Percentiles rank a stretch among this genome's conserved stretches.
Evolutionary conservation across 129 eudicot genomes (phyloP).

Genomic region (Mikania micrantha): DNA sequence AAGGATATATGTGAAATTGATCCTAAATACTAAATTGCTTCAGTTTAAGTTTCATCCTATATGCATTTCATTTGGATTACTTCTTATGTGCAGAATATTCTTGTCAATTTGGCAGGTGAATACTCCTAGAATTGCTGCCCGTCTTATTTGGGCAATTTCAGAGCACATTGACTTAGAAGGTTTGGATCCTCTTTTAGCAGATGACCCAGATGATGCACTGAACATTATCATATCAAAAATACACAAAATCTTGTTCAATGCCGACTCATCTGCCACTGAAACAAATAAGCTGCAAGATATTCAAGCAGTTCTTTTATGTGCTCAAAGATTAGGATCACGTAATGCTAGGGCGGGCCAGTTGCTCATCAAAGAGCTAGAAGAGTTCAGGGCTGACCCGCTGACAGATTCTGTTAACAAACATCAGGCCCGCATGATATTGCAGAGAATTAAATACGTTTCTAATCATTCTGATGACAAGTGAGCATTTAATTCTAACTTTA

Average conservation of each 20-base stretch:
- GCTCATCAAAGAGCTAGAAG: slow-evolving; percentile 90
- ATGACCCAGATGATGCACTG: slow-evolving; percentile 92
- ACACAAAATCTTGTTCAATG: slow-evolving; percentile 80
- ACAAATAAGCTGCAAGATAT: slow-evolving; percentile 93
- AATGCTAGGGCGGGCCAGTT: slow-evolving; percentile 91
- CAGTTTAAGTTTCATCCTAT: not conserved
- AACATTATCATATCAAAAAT: slow-evolving; percentile 79
- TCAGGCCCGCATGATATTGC: slow-evolving; percentile 83
- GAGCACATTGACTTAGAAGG: slow-evolving; percentile 96
- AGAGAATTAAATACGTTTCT: slow-evolving; percentile 80
- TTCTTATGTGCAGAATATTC: not conserved
- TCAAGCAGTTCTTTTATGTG: slow-evolving; percentile 88
- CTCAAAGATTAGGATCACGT: slow-evolving; percentile 91
- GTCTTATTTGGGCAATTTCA: slow-evolving; percentile 91
- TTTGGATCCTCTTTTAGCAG: slow-evolving; percentile 92
- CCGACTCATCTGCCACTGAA: slow-evolving; percentile 64
- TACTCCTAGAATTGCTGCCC: slow-evolving; percentile 85
- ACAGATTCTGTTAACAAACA: slow-evolving; percentile 96
- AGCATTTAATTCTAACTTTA: slow-evolving; percentile 28
- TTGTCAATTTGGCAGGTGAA: slow-evolving; percentile 55
- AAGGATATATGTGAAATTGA: not conserved
- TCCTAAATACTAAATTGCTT: slow-evolving; percentile 1
- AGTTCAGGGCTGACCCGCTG: slow-evolving; percentile 60
- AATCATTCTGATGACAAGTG: slow-evolving; percentile 76
- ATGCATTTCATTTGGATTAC: not conserved